Percentiles rank a stretch among this genome's conserved stretches.
Conservation (phyloP, 495 filamentous ascomycete genomes). For the Chaetomium cochliodes region DNA sequence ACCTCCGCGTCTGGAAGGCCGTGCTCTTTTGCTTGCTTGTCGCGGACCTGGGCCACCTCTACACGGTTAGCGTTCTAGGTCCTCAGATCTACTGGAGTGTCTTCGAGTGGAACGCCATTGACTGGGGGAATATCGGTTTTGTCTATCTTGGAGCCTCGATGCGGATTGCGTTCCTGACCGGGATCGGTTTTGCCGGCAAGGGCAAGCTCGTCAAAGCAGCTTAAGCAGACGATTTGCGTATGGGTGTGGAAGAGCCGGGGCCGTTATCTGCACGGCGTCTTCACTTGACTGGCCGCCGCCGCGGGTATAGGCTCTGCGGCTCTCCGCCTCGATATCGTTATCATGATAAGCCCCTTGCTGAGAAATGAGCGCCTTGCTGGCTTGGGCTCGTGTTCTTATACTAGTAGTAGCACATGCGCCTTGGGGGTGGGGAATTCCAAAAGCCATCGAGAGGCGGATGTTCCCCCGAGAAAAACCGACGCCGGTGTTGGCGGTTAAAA, state of each 20-base stretch:
- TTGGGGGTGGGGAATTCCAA: no score
- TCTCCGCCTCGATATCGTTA: no score
- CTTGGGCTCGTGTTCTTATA: no score
- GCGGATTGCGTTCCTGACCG: conserved; percentile 55
- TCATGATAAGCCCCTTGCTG: no score
- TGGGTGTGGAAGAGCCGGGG: neutral
- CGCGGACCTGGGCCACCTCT: conserved; percentile 68
- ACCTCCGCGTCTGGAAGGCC: conserved; percentile 62
- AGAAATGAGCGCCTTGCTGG: no score
- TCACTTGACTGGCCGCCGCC: no score
- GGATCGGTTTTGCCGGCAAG: conserved; percentile 46
- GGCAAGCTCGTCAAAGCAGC: conserved; percentile 27
- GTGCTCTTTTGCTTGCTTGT: conserved; percentile 61
- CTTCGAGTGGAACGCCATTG: conserved; percentile 60
- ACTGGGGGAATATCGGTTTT: conserved; percentile 63
- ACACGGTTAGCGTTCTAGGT: conserved; percentile 53
- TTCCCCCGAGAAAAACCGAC: no score
- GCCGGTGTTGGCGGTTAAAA: no score
- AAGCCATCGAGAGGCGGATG: no score
- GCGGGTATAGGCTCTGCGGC: no score
- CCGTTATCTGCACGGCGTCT: neutral
- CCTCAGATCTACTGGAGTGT: conserved; percentile 56
- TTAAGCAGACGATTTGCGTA: conserved; percentile 7
- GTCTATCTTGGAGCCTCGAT: conserved; percentile 59
- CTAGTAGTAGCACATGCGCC: no score